These are phyloP conservation scores for Pseudoscleropodium purum DNA, from an alignment of 225 moss, liverwort and hornwort species.

Conservation along the genomic window DNA sequence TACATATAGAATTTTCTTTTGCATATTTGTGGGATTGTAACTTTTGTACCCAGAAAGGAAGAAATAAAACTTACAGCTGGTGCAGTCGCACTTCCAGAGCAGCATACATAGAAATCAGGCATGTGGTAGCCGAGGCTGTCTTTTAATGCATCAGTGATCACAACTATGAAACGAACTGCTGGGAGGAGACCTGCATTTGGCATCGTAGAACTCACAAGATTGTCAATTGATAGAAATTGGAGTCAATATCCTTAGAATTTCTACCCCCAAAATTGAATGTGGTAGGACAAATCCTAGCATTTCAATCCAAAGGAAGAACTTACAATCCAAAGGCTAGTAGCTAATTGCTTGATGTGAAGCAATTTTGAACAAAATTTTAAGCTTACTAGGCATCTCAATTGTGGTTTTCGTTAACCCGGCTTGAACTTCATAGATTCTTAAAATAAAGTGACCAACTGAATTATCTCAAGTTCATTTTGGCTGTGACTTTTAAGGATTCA, in stretches of 20 bases:
- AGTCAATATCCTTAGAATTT: too few relatives aligned
- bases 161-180: background rate
- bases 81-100: background rate
- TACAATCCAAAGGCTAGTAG: too few relatives aligned
- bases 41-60: background rate
- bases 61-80: background rate
- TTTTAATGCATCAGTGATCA: background rate
- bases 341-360: background rate
- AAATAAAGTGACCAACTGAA: background rate
- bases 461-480: background rate
- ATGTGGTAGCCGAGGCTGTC: background rate
- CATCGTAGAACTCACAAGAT: background rate
- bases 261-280: background rate
- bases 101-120: background rate
- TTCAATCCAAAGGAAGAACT: too few relatives aligned
- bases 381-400: background rate
- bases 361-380: background rate
- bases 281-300: background rate
- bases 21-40: background rate
- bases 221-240: background rate
- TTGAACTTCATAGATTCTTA: background rate
- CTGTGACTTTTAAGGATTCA: background rate
- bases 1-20: background rate
- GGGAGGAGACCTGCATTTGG: background rate
- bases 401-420: background rate